A percentile compares a stretch with the other conserved stretches of the same genome.
phyloP scores from a whole-genome alignment of 768 basidiomycete species.

The Collybiopsis luxurians region DNA sequence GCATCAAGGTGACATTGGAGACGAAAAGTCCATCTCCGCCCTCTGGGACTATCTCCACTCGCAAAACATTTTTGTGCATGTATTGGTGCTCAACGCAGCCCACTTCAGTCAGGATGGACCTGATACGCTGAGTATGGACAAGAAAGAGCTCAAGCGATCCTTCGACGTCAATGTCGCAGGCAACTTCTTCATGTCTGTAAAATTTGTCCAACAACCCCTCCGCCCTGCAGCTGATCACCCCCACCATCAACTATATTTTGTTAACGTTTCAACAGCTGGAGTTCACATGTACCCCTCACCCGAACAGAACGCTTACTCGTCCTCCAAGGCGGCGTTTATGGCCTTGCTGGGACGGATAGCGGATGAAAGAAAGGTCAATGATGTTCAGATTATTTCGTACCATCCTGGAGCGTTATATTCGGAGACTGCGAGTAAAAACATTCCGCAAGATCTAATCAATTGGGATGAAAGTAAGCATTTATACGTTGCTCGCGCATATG shows the following conservation, averaged over 20 bases:
- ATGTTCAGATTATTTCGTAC: background rate
- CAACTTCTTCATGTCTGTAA: background rate
- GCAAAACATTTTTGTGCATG: background rate
- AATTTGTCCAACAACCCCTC: background rate
- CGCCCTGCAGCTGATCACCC: too few relatives aligned
- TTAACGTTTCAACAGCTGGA: too few relatives aligned
- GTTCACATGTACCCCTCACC: too few relatives aligned
- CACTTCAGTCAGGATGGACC: background rate
- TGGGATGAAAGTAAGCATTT: too few relatives aligned
- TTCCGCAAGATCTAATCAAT: too few relatives aligned
- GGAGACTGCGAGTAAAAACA: background rate
- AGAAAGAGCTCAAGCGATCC: background rate
- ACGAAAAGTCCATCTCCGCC: background rate
- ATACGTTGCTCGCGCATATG: too few relatives aligned
- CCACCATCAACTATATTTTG: too few relatives aligned
- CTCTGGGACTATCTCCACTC: background rate
- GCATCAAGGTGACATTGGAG: background rate
- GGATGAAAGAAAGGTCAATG: too few relatives aligned
- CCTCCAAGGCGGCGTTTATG: too few relatives aligned
- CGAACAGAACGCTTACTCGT: too few relatives aligned
- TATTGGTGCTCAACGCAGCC: background rate
- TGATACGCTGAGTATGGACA: background rate
- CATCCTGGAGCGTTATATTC: background rate
- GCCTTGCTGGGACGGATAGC: too few relatives aligned
- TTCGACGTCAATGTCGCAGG: background rate